Conservation (phyloP, 164 flowering plant genomes). For the Saururus chinensis region DNA sequence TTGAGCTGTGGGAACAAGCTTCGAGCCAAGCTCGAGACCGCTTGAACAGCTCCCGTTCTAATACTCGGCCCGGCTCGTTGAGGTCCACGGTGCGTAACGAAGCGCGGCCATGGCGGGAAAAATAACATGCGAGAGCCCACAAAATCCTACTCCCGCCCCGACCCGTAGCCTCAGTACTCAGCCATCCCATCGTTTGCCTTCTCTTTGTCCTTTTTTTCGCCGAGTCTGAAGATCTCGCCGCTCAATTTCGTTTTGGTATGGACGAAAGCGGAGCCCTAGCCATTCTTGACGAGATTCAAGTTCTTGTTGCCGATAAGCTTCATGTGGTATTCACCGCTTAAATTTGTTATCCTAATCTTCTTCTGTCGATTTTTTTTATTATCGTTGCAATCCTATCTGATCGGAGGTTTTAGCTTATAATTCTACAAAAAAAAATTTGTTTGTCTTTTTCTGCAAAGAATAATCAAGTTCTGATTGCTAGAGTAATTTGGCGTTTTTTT, state of each 20-base stretch:
- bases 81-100: too few relatives aligned
- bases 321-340: slow-evolving; percentile 19
- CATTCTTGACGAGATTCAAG: slow-evolving; percentile 18
- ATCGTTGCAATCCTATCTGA: neutral
- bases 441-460: too few relatives aligned
- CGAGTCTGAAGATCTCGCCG: neutral
- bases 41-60: too few relatives aligned
- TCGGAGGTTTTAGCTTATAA: too few relatives aligned
- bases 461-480: neutral
- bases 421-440: too few relatives aligned
- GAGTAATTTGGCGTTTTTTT: neutral
- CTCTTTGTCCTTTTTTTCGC: too few relatives aligned
- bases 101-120: neutral
- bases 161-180: neutral
- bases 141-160: neutral
- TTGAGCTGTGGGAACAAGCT: too few relatives aligned
- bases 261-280: slow-evolving; percentile 12
- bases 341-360: neutral
- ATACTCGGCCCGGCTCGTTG: too few relatives aligned
- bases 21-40: too few relatives aligned
- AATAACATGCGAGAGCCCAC: neutral
- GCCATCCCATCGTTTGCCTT: too few relatives aligned
- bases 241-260: slow-evolving; percentile 2
- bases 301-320: slow-evolving; percentile 23
- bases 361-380: neutral